Base-by-base conservation (phyloP, 169 alveolate genomes). In the Cryptosporidium xiaoi region DNA sequence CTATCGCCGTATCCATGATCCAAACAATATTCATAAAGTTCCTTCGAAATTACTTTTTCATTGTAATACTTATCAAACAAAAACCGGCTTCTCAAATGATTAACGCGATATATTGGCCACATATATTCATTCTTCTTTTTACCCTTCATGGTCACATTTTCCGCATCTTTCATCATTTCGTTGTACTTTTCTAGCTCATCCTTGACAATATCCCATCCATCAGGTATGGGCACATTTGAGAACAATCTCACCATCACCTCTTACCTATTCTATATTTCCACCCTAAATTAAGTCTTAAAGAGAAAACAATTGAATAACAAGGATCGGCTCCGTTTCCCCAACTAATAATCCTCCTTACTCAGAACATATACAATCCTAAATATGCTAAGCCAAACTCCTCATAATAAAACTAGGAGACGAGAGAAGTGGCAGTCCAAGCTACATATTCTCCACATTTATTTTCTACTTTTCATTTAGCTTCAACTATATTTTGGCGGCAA, bases 1-100 rank as follows among this genome's bases (percentile, higher is more conserved):
- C 97, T 98, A 90, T 98, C 99, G 0, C 98, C 99, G 71, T 94
- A 97, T 64, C 98, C 97, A 90, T 98, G 99, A 34, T 95, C 92
- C 50, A 97, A 90, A 85, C 99, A 97, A 91, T 95, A 97, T 83
- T 98, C 99, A 92, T 98, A 98, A 46, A 98, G 94, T 46, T 98
- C 99, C 84, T 97, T 94, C 50, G 99, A 94, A 65, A 98, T 98
- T 82, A 92, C 97, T 90, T 96, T 96, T 90, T 95, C 95, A 82
- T 93, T 94, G 90, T 97, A 98, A 90, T 92, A 96, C 91, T 95
- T 85, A 51, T 97, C 98, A 92, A 93, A 98, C 31, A 98, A 92
- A 90, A 95, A 96, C 55, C 99, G 93, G 16, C 99, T 95, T 82
- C 98, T 94, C 92, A 98, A 96, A 91, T 98, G 99, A 92, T 97